These are phyloP conservation scores for Coemansia sp. DNA, from an alignment of 192 early-diverging fungal genomes.

Conservation along the genomic window DNA sequence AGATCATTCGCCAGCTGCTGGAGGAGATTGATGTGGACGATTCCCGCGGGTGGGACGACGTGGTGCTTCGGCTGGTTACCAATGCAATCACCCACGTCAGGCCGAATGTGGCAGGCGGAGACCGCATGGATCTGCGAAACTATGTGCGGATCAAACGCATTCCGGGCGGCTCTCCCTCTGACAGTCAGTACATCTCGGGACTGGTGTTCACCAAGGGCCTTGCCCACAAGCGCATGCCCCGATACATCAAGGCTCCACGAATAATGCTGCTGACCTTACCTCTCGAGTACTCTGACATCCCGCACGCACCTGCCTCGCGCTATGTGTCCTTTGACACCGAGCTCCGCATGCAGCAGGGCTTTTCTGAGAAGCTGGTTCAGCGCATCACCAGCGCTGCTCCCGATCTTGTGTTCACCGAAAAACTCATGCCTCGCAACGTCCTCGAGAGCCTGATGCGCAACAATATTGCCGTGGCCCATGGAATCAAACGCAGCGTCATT, in stretches of 20 bases:
- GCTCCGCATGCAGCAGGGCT: constrained; percentile 80
- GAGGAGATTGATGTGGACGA: constrained; percentile 62
- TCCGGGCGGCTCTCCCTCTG: constrained; percentile 76
- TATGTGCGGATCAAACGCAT: constrained; percentile 97
- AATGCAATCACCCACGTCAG: constrained; percentile 36
- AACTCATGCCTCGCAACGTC: constrained; percentile 80
- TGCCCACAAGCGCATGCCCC: constrained; percentile 88
- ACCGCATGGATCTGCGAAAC: constrained; percentile 84
- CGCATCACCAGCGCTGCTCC: constrained; percentile 79
- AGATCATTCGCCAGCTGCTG: constrained; percentile 71
- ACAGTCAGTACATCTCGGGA: constrained; percentile 85
- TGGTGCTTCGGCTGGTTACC: constrained; percentile 31
- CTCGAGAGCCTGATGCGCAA: constrained; percentile 79
- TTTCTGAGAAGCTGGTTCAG: constrained; percentile 75
- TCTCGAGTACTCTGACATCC: constrained; percentile 60
- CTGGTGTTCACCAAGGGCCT: constrained; percentile 94
- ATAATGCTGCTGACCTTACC: constrained; percentile 88
- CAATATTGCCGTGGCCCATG: constrained; percentile 78
- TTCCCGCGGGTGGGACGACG: constrained; percentile 38
- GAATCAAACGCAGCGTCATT: constrained; percentile 87
- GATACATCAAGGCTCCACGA: constrained; percentile 64
- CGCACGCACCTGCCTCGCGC: constrained; percentile 69
- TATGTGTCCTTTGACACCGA: constrained; percentile 82
- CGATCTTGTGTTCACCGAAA: constrained; percentile 78
- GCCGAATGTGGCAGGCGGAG: constrained; percentile 70